Evolutionary conservation across 2,329 filamentous ascomycete genomes (phyloP).

Genomic region (Hypoxylon sp.): DNA sequence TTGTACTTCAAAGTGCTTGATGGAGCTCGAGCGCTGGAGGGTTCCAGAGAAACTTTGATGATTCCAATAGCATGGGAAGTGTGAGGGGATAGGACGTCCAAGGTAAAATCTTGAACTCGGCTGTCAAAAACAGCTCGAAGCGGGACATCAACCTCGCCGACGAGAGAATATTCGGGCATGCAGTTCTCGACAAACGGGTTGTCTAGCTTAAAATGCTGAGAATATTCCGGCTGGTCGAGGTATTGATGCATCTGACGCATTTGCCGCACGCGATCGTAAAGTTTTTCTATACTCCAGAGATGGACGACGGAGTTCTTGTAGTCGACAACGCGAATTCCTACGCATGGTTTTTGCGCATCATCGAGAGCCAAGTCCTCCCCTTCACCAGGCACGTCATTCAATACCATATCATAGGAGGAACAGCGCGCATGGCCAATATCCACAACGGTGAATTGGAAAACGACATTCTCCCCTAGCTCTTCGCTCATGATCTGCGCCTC

Average conservation of each 20-base stretch:
- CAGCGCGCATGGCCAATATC: conserved; percentile 89
- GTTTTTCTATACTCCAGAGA: conserved; percentile 94
- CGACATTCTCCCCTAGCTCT: conserved; percentile 90
- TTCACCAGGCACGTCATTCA: conserved; percentile 90
- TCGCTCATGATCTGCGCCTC: conserved; percentile 99
- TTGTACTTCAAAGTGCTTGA: conserved; percentile 97
- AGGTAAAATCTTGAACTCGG: conserved; percentile 90
- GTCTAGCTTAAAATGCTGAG: conserved; percentile 90
- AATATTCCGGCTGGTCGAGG: conserved; percentile 92
- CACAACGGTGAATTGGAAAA: conserved; percentile 94
- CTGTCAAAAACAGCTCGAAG: conserved; percentile 94
- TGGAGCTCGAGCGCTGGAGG: conserved; percentile 91
- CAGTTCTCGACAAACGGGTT: conserved; percentile 94
- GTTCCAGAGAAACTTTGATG: conserved; percentile 89
- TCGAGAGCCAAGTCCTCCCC: conserved; percentile 86
- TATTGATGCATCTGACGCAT: conserved; percentile 99
- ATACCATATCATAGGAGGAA: conserved; percentile 95
- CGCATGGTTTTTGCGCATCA: conserved; percentile 86
- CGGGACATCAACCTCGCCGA: conserved; percentile 94
- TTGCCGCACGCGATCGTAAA: conserved; percentile 85
- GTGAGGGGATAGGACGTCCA: conserved; percentile 93
- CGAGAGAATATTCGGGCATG: conserved; percentile 90
- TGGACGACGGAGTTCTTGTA: conserved; percentile 88
- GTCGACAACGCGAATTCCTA: conserved; percentile 90
- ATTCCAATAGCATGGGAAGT: conserved; percentile 92